Conservation (phyloP, 352 stramenopile genomes). For the Phytophthora pluvialis region DNA sequence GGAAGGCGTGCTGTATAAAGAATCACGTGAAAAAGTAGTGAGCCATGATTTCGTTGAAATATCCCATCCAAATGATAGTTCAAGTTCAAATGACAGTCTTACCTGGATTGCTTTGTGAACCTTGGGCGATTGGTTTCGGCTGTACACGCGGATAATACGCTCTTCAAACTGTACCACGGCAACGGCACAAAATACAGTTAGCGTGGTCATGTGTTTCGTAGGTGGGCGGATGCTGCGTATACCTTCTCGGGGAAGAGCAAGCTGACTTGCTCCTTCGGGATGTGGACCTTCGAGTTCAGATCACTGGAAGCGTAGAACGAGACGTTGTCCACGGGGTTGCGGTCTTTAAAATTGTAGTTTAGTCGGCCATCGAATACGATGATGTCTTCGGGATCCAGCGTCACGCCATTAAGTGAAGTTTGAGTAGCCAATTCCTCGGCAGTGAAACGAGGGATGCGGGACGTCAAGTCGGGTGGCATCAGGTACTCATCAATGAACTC, state of each 20-base stretch:
- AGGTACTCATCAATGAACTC: slow-evolving; percentile 88
- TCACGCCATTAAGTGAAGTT: slow-evolving; percentile 46
- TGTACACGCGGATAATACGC: slow-evolving; percentile 81
- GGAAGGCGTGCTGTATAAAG: slow-evolving; percentile 59
- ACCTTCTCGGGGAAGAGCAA: slow-evolving; percentile 84
- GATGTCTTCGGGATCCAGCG: slow-evolving; percentile 74
- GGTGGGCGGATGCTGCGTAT: background rate
- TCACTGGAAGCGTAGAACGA: slow-evolving; percentile 84
- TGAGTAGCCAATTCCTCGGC: slow-evolving; percentile 66
- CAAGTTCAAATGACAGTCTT: slow-evolving; percentile 1
- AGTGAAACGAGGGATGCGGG: slow-evolving; percentile 55
- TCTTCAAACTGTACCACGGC: slow-evolving; percentile 75
- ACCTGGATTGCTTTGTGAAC: slow-evolving; percentile 72
- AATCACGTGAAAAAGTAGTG: background rate
- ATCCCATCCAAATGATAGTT: background rate
- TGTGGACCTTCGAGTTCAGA: slow-evolving; percentile 70
- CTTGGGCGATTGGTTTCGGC: slow-evolving; percentile 52
- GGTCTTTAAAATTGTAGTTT: slow-evolving; percentile 87
- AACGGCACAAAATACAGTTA: background rate
- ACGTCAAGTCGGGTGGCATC: slow-evolving; percentile 61
- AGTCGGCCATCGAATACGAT: slow-evolving; percentile 80
- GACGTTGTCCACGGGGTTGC: slow-evolving; percentile 85
- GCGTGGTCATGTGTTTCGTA: background rate
- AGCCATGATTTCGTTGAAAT: background rate
- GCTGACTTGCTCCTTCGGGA: slow-evolving; percentile 82